Percentiles rank a stretch among this genome's conserved stretches.
phyloP scores from a whole-genome alignment of 345 rosid species.

The Citrus trifoliata region DNA sequence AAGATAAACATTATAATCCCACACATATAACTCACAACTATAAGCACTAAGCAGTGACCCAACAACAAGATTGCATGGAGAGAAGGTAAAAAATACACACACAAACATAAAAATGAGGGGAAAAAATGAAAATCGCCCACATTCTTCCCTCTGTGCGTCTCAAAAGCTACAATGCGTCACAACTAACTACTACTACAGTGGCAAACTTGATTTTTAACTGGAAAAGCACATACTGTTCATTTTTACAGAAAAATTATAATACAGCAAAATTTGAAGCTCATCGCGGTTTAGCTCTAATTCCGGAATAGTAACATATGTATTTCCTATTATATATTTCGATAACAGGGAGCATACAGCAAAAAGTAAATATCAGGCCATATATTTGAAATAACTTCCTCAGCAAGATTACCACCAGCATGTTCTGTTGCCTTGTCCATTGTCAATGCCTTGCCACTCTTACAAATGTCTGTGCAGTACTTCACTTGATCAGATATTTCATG shows the following conservation, averaged over 20 bases:
- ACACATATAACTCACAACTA: too few species aligned
- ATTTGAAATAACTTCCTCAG: neutral
- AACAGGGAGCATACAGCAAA: neutral
- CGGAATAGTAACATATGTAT: neutral
- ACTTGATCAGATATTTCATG: neutral
- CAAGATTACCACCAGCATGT: neutral
- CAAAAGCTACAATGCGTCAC: neutral
- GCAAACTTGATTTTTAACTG: neutral
- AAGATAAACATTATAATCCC: too few species aligned
- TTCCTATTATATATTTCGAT: neutral
- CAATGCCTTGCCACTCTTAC: neutral
- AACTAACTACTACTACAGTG: neutral
- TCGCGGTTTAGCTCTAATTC: neutral
- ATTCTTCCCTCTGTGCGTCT: neutral
- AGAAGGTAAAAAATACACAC: too few species aligned
- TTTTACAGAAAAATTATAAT: neutral
- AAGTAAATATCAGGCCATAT: neutral
- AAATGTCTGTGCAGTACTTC: neutral
- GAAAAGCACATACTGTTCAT: neutral
- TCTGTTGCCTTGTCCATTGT: neutral
- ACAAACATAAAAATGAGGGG: too few species aligned
- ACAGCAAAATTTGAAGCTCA: conserved; percentile 9
- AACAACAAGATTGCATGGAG: too few species aligned
- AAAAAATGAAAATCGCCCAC: too few species aligned
- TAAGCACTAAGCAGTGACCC: too few species aligned